These are phyloP conservation scores for Plasmodium malariae DNA, from an alignment of 169 alveolate genomes.

Conservation along the genomic window DNA sequence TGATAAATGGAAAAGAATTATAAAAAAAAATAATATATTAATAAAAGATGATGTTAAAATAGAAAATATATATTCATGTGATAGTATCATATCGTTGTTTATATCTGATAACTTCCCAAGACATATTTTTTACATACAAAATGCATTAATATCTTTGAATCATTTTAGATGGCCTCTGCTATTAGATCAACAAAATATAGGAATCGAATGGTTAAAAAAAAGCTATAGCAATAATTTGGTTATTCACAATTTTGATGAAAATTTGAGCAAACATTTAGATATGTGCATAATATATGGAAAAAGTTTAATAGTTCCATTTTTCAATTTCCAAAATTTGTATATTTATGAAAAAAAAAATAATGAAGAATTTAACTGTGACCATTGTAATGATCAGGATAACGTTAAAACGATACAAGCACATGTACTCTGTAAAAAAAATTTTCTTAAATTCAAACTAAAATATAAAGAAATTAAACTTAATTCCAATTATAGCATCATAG, in stretches of 20 bases:
- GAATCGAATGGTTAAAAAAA: slow-evolving; percentile 64
- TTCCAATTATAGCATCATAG: slow-evolving; percentile 47
- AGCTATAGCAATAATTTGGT: slow-evolving; percentile 68
- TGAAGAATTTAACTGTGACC: slow-evolving; percentile 35
- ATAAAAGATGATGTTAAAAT: slow-evolving; percentile 52
- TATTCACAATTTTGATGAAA: slow-evolving; percentile 72
- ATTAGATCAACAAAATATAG: slow-evolving; percentile 50
- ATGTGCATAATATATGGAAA: slow-evolving; percentile 77
- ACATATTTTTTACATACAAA: slow-evolving; percentile 70
- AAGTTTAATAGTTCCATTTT: slow-evolving; percentile 44
- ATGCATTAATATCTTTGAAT: slow-evolving; percentile 66
- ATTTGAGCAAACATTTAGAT: slow-evolving; percentile 67
- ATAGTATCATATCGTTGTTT: slow-evolving; percentile 51
- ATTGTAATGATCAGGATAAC: slow-evolving; percentile 8
- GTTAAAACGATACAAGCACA: slow-evolving; percentile 4
- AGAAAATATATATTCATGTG: slow-evolving; percentile 67
- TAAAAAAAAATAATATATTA: slow-evolving; percentile 49
- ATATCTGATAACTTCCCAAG: slow-evolving; percentile 71
- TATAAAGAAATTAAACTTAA: slow-evolving; percentile 26
- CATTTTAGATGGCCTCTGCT: slow-evolving; percentile 76
- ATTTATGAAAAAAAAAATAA: slow-evolving; percentile 56
- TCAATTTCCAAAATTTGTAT: slow-evolving; percentile 72
- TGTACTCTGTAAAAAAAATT: slow-evolving; percentile 3
- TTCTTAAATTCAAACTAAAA: slow-evolving; percentile 26
- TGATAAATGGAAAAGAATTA: slow-evolving; percentile 48